These are phyloP conservation scores for Camptophora hylomeconis DNA, from an alignment of 2,329 filamentous ascomycete genomes.

Conservation along the genomic window DNA sequence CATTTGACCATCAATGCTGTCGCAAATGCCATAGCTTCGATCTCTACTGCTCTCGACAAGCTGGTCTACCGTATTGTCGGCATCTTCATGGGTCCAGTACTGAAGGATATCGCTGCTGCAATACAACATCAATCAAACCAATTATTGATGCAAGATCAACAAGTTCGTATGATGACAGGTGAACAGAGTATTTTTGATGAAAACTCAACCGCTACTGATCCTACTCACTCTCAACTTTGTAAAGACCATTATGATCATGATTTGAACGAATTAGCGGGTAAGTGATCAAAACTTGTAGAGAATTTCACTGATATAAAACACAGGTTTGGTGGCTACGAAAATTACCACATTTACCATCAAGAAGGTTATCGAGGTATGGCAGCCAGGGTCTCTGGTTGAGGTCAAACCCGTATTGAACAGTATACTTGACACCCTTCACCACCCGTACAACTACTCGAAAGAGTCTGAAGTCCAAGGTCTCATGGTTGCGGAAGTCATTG, in stretches of 20 bases:
- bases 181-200: conserved; percentile 4
- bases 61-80: conserved; percentile 56
- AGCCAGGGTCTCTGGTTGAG: conserved; percentile 1
- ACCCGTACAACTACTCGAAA: conserved; percentile 4
- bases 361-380: conserved; percentile 3
- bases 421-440: conserved; percentile 3
- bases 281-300: neutral
- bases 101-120: conserved; percentile 1
- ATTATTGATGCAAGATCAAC: conserved; percentile 1
- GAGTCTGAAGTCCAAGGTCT: conserved; percentile 4
- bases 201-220: conserved; percentile 3
- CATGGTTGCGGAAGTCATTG: conserved; percentile 5
- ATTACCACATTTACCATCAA: conserved; percentile 5
- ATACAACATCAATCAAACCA: neutral
- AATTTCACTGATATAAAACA: neutral
- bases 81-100: conserved; percentile 59
- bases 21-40: conserved; percentile 3
- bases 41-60: conserved; percentile 3
- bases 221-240: conserved; percentile 4
- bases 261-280: conserved; percentile 4
- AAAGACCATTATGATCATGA: conserved; percentile 5
- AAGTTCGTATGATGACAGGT: conserved; percentile 1
- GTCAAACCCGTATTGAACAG: conserved; percentile 1
- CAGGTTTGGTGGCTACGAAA: conserved; percentile 2
- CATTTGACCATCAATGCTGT: conserved; percentile 4